Conservation (phyloP, 202 grass and related monocot species). For the Zizania palustris region DNA sequence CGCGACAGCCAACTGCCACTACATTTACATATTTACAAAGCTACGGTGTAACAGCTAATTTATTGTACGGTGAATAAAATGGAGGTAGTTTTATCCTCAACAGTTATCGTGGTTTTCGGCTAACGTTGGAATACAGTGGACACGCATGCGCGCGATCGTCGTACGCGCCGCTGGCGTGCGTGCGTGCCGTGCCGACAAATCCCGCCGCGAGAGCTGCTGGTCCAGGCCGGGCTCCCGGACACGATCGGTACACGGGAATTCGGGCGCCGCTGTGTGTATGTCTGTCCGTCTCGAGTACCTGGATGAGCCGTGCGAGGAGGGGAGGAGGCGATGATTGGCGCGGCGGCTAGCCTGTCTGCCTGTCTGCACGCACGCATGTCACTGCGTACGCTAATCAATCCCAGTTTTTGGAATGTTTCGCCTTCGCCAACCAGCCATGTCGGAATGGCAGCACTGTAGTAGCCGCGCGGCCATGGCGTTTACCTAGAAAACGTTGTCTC, state of each 20-base stretch:
- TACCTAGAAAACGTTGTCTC: too few relatives aligned
- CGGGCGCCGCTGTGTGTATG: background rate
- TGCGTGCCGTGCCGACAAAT: background rate
- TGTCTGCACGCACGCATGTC: background rate
- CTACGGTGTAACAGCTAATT: too few relatives aligned
- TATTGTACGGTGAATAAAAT: too few relatives aligned
- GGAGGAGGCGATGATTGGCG: background rate
- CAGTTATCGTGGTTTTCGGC: too few relatives aligned
- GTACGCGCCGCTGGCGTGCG: too few relatives aligned
- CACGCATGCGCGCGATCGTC: background rate
- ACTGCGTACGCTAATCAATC: background rate
- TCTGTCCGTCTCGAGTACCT: background rate
- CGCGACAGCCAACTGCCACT: too few relatives aligned
- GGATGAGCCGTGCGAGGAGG: background rate
- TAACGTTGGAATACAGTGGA: too few relatives aligned
- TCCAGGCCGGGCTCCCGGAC: background rate
- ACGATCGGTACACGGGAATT: background rate
- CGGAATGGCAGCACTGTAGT: background rate
- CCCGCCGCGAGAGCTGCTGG: background rate
- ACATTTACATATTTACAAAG: too few relatives aligned
- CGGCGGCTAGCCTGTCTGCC: background rate
- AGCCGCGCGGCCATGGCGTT: too few relatives aligned
- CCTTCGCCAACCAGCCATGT: slow-evolving; percentile 1
- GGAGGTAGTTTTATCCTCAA: too few relatives aligned
- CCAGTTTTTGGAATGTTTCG: slow-evolving; percentile 16